These are phyloP conservation scores for Earliella scabrosa DNA, from an alignment of 1,284 basidiomycete genomes.

Conservation along the genomic window DNA sequence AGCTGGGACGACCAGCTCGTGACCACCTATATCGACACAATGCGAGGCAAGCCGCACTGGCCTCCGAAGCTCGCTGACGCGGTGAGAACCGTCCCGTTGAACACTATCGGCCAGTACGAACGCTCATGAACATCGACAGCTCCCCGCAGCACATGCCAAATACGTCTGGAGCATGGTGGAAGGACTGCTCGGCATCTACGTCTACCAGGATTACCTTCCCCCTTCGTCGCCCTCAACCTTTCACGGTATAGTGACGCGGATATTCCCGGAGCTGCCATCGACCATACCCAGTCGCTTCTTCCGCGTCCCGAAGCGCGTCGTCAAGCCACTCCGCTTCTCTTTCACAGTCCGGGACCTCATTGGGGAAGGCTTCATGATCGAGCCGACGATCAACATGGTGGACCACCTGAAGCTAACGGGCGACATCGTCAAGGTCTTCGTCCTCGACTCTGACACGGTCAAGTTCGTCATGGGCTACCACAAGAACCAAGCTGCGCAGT, in stretches of 20 bases:
- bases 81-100: neutral
- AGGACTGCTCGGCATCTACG: conserved; percentile 7
- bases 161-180: conserved; percentile 14
- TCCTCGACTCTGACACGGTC: conserved; percentile 3
- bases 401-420: conserved; percentile 15
- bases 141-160: conserved; percentile 3
- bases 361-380: conserved; percentile 17
- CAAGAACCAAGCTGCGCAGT: conserved; percentile 11
- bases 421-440: conserved; percentile 10
- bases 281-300: neutral
- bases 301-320: neutral
- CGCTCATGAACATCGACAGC: neutral
- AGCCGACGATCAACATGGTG: conserved; percentile 10
- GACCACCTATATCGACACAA: neutral
- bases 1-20: conserved; percentile 13
- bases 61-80: conserved; percentile 10
- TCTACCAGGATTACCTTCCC: neutral
- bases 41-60: conserved; percentile 7
- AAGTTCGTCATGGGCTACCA: conserved; percentile 8
- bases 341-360: conserved; percentile 16
- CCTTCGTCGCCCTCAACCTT: conserved; percentile 3
- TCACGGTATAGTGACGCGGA: conserved; percentile 5
- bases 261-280: conserved; percentile 2
- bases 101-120: too few relatives aligned
- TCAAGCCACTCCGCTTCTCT: conserved; percentile 6